These are phyloP conservation scores for Hammondia hammondi DNA, from an alignment of 169 alveolate genomes.

Conservation along the genomic window DNA sequence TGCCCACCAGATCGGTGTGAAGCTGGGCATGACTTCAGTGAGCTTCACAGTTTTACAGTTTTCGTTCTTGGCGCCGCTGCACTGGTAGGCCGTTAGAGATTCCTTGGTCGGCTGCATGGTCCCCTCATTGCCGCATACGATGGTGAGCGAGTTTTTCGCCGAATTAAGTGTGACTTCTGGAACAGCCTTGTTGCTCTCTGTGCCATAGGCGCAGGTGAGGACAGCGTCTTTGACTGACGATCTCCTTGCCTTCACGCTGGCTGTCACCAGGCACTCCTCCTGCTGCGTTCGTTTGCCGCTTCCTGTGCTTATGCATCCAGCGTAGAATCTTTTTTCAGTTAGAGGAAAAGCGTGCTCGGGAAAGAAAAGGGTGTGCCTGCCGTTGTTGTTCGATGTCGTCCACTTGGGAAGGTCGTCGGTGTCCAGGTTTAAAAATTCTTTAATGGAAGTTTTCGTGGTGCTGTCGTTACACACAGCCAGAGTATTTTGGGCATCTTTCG, in stretches of 20 bases:
- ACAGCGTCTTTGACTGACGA: neutral
- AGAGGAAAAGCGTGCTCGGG: neutral
- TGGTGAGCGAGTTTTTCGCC: neutral
- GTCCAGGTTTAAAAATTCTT: too few relatives aligned
- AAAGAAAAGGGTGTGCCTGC: neutral
- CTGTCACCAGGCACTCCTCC: neutral
- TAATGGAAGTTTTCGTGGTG: too few relatives aligned
- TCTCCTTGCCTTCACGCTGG: neutral
- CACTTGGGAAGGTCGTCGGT: too few relatives aligned
- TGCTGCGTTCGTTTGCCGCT: neutral
- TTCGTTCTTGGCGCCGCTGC: neutral
- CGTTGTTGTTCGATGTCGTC: too few relatives aligned
- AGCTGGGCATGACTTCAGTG: neutral
- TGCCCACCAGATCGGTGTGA: neutral
- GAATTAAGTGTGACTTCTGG: neutral
- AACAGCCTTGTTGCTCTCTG: neutral
- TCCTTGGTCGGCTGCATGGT: neutral
- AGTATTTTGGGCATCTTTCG: too few relatives aligned
- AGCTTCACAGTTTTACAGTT: neutral
- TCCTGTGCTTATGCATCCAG: neutral
- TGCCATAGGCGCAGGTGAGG: neutral
- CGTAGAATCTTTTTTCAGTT: neutral
- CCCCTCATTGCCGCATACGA: conserved; percentile 4
- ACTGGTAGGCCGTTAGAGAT: neutral
- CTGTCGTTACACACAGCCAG: too few relatives aligned